Conservation (phyloP, 2,329 filamentous ascomycete species). For the Xylariomycetidae sp. region DNA sequence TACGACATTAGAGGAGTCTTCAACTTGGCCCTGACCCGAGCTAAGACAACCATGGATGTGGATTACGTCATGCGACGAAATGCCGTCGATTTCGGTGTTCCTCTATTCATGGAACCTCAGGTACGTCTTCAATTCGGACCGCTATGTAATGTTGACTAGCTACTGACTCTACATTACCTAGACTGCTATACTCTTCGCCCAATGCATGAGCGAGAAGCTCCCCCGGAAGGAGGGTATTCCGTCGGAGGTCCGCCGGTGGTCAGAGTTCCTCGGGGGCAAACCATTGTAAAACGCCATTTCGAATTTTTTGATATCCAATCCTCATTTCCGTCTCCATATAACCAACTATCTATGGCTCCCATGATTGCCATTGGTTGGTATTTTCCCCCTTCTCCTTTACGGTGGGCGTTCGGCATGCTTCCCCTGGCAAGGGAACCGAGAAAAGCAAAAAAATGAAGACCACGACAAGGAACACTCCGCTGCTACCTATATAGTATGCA, state of each 20-base stretch:
- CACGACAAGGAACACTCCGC: too few species aligned
- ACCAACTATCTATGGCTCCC: too few species aligned
- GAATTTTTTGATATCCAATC: too few species aligned
- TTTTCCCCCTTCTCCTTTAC: too few species aligned
- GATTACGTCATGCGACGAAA: slow-evolving; percentile 99
- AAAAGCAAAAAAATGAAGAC: too few species aligned
- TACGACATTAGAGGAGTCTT: slow-evolving; percentile 95
- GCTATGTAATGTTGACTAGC: neutral
- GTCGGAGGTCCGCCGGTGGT: slow-evolving; percentile 88
- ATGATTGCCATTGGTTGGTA: too few species aligned
- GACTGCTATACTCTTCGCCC: slow-evolving; percentile 93
- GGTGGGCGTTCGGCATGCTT: too few species aligned
- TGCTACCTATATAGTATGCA: too few species aligned
- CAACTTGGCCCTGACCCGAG: slow-evolving; percentile 82
- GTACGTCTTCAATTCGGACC: slow-evolving; percentile 47
- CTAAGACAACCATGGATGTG: slow-evolving; percentile 79
- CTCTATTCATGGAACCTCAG: slow-evolving; percentile 97
- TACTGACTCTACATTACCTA: slow-evolving; percentile 30
- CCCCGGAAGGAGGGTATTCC: slow-evolving; percentile 85
- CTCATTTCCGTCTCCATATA: too few species aligned
- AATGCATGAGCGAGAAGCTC: slow-evolving; percentile 96
- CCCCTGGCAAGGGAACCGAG: too few species aligned
- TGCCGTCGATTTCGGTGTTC: slow-evolving; percentile 96
- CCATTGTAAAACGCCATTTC: too few species aligned
- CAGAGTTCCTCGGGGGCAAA: slow-evolving; percentile 87